phyloP scores from a whole-genome alignment of 108 stramenopile genomes.

The Licmophora abbreviata region DNA sequence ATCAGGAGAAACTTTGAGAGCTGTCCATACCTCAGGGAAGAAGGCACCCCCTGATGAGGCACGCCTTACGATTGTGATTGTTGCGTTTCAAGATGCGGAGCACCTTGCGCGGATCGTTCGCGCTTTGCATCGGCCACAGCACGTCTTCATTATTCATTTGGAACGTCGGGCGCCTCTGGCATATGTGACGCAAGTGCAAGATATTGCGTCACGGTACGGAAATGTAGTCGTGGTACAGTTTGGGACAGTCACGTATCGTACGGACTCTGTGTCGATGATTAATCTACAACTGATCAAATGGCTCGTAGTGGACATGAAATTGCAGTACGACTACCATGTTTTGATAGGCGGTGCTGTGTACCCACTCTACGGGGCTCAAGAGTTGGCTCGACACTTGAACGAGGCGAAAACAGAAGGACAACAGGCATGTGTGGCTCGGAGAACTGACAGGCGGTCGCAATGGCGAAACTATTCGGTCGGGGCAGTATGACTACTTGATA shows the following conservation, averaged over 20 bases:
- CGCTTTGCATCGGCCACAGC: slow-evolving; percentile 27
- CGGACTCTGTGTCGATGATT: slow-evolving; percentile 28
- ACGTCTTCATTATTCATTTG: slow-evolving; percentile 29
- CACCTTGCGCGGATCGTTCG: slow-evolving; percentile 24
- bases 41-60: slow-evolving; percentile 1
- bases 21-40: not conserved
- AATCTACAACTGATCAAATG: slow-evolving; percentile 29
- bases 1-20: not conserved
- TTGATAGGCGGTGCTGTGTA: slow-evolving; percentile 26
- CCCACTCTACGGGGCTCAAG: slow-evolving; percentile 17
- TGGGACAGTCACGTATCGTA: slow-evolving; percentile 29
- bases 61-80: slow-evolving; percentile 21
- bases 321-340: slow-evolving; percentile 24
- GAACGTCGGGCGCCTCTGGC: slow-evolving; percentile 8
- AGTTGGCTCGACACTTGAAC: slow-evolving; percentile 15
- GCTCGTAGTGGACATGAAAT: slow-evolving; percentile 11
- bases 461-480: slow-evolving; percentile 1
- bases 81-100: slow-evolving; percentile 22
- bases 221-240: slow-evolving; percentile 28
- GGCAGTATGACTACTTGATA: slow-evolving; percentile 6
- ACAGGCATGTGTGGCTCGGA: slow-evolving; percentile 30
- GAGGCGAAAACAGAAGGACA: no score
- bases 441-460: slow-evolving; percentile 8
- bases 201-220: slow-evolving; percentile 8
- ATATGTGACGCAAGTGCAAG: slow-evolving; percentile 11